Conservation (phyloP, 805 yeast genomes). For the Dipodascus albidus region DNA sequence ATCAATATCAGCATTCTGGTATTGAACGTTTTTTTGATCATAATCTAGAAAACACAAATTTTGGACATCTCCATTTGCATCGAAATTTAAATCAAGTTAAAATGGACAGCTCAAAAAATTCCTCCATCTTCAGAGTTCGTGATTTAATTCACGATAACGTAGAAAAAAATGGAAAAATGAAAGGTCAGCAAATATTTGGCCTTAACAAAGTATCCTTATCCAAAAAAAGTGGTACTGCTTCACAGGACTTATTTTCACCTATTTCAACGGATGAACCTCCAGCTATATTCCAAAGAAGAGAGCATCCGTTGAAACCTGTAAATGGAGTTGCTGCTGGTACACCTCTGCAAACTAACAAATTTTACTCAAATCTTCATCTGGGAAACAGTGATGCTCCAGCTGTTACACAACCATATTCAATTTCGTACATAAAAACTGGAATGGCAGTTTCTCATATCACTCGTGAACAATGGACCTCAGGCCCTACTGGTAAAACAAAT, state of each 20-base stretch:
- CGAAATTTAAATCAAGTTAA: not conserved
- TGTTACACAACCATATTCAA: slow-evolving; percentile 49
- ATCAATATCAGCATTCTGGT: not conserved
- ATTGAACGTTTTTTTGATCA: not conserved
- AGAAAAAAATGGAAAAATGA: too few relatives aligned
- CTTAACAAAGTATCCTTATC: too few relatives aligned
- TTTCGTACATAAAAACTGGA: slow-evolving; percentile 57
- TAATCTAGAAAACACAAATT: not conserved
- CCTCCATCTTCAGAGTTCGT: not conserved
- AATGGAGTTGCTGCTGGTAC: not conserved
- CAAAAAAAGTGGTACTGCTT: not conserved
- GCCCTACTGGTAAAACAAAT: slow-evolving; percentile 34
- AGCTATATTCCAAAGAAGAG: not conserved
- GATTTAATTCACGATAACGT: not conserved
- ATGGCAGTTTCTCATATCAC: slow-evolving; percentile 53
- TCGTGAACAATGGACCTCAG: slow-evolving; percentile 44
- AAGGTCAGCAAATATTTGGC: too few relatives aligned
- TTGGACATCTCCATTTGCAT: not conserved
- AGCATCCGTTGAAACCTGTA: not conserved
- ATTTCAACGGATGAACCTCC: slow-evolving; percentile 6
- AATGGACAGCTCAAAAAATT: not conserved
- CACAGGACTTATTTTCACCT: slow-evolving; percentile 7
- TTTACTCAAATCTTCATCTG: slow-evolving; percentile 57
- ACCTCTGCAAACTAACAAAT: slow-evolving; percentile 45
- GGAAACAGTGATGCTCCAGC: slow-evolving; percentile 55